These are phyloP conservation scores for Aspergillus tamarii DNA, from an alignment of 2,329 filamentous ascomycete species.

Conservation along the genomic window DNA sequence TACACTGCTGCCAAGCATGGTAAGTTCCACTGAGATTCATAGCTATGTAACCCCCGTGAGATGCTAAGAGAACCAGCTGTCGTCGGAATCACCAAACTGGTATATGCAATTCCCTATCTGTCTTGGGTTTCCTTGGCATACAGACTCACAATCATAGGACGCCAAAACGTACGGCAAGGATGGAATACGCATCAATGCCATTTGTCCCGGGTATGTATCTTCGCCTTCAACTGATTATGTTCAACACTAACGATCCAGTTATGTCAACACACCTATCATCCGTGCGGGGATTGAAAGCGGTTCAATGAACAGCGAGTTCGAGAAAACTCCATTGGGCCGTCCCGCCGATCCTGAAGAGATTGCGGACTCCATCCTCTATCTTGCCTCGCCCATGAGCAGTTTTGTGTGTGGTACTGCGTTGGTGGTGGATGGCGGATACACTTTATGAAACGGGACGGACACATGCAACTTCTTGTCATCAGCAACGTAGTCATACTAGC, in stretches of 20 bases:
- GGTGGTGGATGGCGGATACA: conserved; percentile 33
- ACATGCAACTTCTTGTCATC: not conserved
- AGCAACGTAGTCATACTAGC: conserved; percentile 24
- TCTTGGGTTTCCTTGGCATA: not conserved
- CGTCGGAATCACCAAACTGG: conserved; percentile 29
- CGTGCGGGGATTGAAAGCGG: conserved; percentile 17
- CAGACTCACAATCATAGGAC: conserved; percentile 23
- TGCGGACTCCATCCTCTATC: conserved; percentile 54
- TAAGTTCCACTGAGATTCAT: conserved; percentile 2
- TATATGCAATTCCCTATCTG: conserved; percentile 4
- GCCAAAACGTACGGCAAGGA: conserved; percentile 55
- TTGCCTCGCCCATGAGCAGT: conserved; percentile 46
- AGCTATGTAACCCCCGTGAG: not conserved
- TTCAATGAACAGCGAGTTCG: conserved; percentile 40
- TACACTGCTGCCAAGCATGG: conserved; percentile 32
- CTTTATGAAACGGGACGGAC: conserved; percentile 14
- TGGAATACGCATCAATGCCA: conserved; percentile 62
- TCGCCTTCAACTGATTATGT: not conserved
- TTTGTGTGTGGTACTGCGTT: conserved; percentile 46
- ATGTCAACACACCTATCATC: conserved; percentile 30
- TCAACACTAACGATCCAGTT: conserved; percentile 16
- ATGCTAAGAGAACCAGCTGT: conserved; percentile 21
- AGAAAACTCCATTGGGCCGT: conserved; percentile 53
- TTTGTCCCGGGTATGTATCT: conserved; percentile 55
- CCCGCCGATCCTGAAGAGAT: conserved; percentile 57